Percentiles rank a stretch among this genome's conserved stretches.
These are phyloP conservation scores for Rutstroemia sp. DNA, from an alignment of 2,329 filamentous ascomycete genomes.

Conservation along the genomic window DNA sequence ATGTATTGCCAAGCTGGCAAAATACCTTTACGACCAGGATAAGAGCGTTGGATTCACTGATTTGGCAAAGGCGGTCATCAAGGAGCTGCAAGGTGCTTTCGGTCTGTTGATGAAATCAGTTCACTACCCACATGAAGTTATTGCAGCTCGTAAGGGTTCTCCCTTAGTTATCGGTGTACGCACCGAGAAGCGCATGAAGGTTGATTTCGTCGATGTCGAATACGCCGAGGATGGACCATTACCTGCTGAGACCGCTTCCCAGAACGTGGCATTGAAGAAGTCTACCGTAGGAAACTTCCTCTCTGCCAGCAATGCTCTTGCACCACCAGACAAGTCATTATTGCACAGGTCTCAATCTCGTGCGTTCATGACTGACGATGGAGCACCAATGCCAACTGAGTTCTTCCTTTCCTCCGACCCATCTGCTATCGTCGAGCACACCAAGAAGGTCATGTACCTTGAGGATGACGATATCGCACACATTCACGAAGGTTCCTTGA, in stretches of 20 bases:
- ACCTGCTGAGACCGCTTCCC: slow-evolving; percentile 86
- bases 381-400: slow-evolving; percentile 94
- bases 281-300: slow-evolving; percentile 58
- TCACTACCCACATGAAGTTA: slow-evolving; percentile 95
- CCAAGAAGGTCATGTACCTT: slow-evolving; percentile 99
- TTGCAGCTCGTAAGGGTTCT: slow-evolving; percentile 97
- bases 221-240: slow-evolving; percentile 78
- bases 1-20: slow-evolving; percentile 97
- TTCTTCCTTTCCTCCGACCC: slow-evolving; percentile 99
- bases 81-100: slow-evolving; percentile 96
- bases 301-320: slow-evolving; percentile 63
- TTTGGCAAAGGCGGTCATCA: slow-evolving; percentile 94
- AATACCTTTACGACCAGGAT: slow-evolving; percentile 95
- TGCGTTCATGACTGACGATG: slow-evolving; percentile 97
- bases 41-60: slow-evolving; percentile 93
- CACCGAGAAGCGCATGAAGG: slow-evolving; percentile 99
- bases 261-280: slow-evolving; percentile 97
- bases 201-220: slow-evolving; percentile 98
- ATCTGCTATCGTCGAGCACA: slow-evolving; percentile 97
- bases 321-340: slow-evolving; percentile 93
- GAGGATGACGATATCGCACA: slow-evolving; percentile 99
- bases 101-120: slow-evolving; percentile 97
- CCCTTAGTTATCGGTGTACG: slow-evolving; percentile 95
- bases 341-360: slow-evolving; percentile 97
- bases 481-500: slow-evolving; percentile 97